Percentiles rank a stretch among this genome's conserved stretches.
These are phyloP conservation scores for Paxillus involutus DNA, from an alignment of 768 basidiomycete genomes.

Conservation along the genomic window DNA sequence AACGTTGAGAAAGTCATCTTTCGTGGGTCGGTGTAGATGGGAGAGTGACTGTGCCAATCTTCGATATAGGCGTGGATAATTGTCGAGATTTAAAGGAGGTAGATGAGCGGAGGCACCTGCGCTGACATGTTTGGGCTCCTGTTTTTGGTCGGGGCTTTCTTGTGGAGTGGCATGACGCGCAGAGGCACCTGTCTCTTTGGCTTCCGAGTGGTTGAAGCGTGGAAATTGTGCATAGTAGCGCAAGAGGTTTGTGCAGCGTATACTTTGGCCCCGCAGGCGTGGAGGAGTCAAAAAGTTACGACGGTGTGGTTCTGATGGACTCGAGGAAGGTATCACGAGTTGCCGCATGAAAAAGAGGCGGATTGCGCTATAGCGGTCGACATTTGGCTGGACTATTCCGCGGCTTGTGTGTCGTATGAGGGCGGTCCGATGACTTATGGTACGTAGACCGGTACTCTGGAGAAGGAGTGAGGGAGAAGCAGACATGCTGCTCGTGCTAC, in stretches of 20 bases:
- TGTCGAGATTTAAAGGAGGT: slow-evolving; percentile 48
- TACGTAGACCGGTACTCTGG: slow-evolving; percentile 1
- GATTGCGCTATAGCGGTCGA: slow-evolving; percentile 62
- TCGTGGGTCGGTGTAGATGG: slow-evolving; percentile 74
- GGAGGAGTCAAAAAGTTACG: background rate
- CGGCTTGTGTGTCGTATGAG: slow-evolving; percentile 26
- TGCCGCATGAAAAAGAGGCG: slow-evolving; percentile 54
- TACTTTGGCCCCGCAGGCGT: background rate
- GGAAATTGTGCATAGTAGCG: background rate
- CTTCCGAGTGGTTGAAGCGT: slow-evolving; percentile 18
- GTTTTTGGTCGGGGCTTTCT: slow-evolving; percentile 12
- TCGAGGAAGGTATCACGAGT: slow-evolving; percentile 11
- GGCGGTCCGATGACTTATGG: background rate
- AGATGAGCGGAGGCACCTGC: slow-evolving; percentile 10
- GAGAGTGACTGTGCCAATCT: slow-evolving; percentile 79
- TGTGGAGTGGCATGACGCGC: background rate
- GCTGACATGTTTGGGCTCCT: background rate
- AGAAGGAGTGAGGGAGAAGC: slow-evolving; percentile 3
- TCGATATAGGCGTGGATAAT: slow-evolving; percentile 81
- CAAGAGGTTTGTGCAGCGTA: background rate
- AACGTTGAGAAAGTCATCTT: slow-evolving; percentile 85
- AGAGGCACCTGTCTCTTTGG: slow-evolving; percentile 3
- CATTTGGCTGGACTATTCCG: slow-evolving; percentile 24
- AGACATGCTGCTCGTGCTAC: slow-evolving; percentile 5
- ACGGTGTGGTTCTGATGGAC: background rate